Evolutionary conservation across 202 grass and related monocot genomes (phyloP).

Genomic region (Tripidium arundinaceum): DNA sequence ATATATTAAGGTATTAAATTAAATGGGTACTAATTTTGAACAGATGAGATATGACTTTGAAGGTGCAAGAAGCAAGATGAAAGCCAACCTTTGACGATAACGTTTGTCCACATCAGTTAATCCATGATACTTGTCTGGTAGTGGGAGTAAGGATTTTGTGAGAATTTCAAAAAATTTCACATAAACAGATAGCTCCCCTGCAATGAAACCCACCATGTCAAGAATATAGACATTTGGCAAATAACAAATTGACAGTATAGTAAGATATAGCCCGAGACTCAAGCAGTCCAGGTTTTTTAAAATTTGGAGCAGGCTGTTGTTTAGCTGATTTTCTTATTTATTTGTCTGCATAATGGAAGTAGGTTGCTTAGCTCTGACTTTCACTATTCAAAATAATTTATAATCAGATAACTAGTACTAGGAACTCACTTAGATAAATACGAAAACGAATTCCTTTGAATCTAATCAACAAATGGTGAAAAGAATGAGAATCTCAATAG

Average conservation of each 20-base stretch:
- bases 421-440: background rate
- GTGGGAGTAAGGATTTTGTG: slow-evolving; percentile 95
- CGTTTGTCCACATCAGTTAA: slow-evolving; percentile 98
- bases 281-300: background rate
- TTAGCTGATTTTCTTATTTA: background rate
- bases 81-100: slow-evolving; percentile 86
- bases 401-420: slow-evolving; percentile 11
- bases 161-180: slow-evolving; percentile 85
- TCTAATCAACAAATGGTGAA: slow-evolving; percentile 3
- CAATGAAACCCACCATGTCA: slow-evolving; percentile 27
- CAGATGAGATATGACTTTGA: background rate
- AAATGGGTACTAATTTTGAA: background rate
- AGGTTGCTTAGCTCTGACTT: slow-evolving; percentile 1
- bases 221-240: slow-evolving; percentile 4
- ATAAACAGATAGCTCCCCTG: slow-evolving; percentile 92
- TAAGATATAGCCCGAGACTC: background rate
- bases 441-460: background rate
- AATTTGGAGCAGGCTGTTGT: background rate
- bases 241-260: slow-evolving; percentile 16
- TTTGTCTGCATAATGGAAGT: background rate
- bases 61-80: slow-evolving; percentile 24
- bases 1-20: too few relatives aligned
- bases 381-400: background rate
- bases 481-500: background rate
- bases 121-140: slow-evolving; percentile 99